phyloP scores from a whole-genome alignment of 2,329 filamentous ascomycete genomes.

The Hymenoscyphus fraxineus region DNA sequence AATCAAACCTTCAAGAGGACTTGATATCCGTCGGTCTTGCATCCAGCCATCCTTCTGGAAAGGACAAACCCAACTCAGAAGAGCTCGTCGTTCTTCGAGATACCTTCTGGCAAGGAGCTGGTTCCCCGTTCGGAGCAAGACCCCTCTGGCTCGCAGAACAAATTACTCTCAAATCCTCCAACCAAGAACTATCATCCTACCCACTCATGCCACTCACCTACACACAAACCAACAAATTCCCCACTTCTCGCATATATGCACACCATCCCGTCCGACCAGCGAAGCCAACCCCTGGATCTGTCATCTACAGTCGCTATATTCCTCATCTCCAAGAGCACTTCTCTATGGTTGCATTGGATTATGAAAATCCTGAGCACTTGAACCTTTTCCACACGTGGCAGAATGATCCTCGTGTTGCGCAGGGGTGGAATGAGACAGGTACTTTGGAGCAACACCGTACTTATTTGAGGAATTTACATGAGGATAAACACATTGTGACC shows the following conservation, averaged over 20 bases:
- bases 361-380: constrained; percentile 59
- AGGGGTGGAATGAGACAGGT: constrained; percentile 77
- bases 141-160: constrained; percentile 49
- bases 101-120: constrained; percentile 69
- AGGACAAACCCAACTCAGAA: constrained; percentile 6
- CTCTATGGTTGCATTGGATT: constrained; percentile 72
- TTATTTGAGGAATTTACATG: constrained; percentile 62
- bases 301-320: constrained; percentile 75
- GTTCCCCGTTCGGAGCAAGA: constrained; percentile 62
- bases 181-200: constrained; percentile 33
- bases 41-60: constrained; percentile 20
- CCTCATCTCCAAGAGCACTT: constrained; percentile 73
- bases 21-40: constrained; percentile 31
- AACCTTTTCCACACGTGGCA: constrained; percentile 75
- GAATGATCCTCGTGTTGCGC: constrained; percentile 76
- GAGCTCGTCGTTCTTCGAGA: constrained; percentile 48
- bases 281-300: constrained; percentile 66
- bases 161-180: constrained; percentile 36
- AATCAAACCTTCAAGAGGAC: constrained; percentile 31
- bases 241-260: constrained; percentile 41
- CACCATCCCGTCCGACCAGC: constrained; percentile 68
- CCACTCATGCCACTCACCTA: constrained; percentile 41
- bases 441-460: constrained; percentile 69
- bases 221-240: constrained; percentile 39
- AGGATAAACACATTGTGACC: constrained; percentile 68